Conservation (phyloP, 2,329 filamentous ascomycete species). For the Aspergillus carbonarius region DNA sequence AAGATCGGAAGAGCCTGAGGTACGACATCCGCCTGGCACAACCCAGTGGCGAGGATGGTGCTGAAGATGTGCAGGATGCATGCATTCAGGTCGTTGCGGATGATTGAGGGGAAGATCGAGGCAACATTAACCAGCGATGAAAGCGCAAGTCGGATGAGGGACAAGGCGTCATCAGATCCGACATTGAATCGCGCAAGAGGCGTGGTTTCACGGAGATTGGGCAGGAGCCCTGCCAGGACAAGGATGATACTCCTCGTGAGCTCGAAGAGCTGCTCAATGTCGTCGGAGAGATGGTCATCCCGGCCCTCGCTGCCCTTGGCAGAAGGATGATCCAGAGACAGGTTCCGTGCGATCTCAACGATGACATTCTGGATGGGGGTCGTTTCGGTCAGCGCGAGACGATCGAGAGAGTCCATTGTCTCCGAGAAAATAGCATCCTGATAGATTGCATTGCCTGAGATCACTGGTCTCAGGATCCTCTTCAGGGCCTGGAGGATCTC, state of each 20-base stretch:
- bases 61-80: conserved; percentile 97
- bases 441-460: conserved; percentile 95
- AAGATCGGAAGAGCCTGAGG: conserved; percentile 88
- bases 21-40: conserved; percentile 84
- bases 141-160: conserved; percentile 75
- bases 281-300: conserved; percentile 82
- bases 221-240: conserved; percentile 82
- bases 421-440: conserved; percentile 94
- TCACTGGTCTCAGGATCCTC: conserved; percentile 90
- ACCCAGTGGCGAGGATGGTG: conserved; percentile 82
- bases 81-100: conserved; percentile 92
- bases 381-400: conserved; percentile 86
- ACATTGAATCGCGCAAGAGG: conserved; percentile 71
- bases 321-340: conserved; percentile 89
- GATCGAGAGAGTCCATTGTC: conserved; percentile 92
- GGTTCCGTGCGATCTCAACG: conserved; percentile 85
- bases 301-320: conserved; percentile 67
- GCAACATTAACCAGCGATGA: conserved; percentile 91
- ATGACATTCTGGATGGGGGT: conserved; percentile 87
- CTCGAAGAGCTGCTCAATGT: conserved; percentile 97
- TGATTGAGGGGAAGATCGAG: conserved; percentile 92
- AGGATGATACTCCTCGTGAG: conserved; percentile 94
- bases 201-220: conserved; percentile 60
- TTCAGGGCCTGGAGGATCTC: conserved; percentile 89
- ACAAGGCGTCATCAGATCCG: conserved; percentile 76